phyloP scores from a whole-genome alignment of 176 grass and related monocot species.

The Phyllostachys edulis region DNA sequence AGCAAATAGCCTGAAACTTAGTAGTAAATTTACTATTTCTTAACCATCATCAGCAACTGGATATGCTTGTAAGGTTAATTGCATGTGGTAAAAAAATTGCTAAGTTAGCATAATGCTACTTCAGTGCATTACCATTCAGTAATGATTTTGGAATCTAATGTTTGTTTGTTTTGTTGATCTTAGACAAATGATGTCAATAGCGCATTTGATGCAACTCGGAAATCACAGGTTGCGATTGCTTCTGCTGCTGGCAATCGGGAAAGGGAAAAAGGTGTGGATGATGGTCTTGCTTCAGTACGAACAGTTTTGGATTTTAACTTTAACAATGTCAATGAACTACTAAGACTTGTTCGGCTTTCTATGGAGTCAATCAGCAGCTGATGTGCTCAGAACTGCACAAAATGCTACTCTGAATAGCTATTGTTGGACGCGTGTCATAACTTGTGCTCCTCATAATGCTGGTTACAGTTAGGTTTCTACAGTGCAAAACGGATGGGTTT shows the following conservation, averaged over 20 bases:
- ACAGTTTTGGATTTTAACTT: conserved; percentile 78
- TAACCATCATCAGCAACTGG: not conserved
- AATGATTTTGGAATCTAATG: conserved; percentile 21
- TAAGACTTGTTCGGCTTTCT: conserved; percentile 69
- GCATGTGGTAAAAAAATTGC: conserved; percentile 3
- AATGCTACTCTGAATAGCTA: not conserved
- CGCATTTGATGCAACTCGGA: conserved; percentile 83
- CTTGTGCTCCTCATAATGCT: not conserved
- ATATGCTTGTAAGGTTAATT: conserved; percentile 24
- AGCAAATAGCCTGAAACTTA: conserved; percentile 1
- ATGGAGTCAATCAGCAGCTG: conserved; percentile 60
- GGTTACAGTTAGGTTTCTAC: conserved; percentile 14
- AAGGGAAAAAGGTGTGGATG: conserved; percentile 29
- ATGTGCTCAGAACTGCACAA: conserved; percentile 8
- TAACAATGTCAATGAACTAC: conserved; percentile 64
- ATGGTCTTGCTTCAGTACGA: conserved; percentile 62
- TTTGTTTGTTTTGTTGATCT: conserved; percentile 22
- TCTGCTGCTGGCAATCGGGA: conserved; percentile 40
- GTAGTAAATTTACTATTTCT: not conserved
- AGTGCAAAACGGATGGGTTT: not conserved
- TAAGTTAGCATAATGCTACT: conserved; percentile 2
- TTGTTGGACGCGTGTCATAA: not conserved
- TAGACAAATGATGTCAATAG: conserved; percentile 79
- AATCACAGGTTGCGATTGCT: conserved; percentile 57
- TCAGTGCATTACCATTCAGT: conserved; percentile 17